phyloP scores from a whole-genome alignment of 1,284 basidiomycete genomes.

The Marasmius tenuissimus region DNA sequence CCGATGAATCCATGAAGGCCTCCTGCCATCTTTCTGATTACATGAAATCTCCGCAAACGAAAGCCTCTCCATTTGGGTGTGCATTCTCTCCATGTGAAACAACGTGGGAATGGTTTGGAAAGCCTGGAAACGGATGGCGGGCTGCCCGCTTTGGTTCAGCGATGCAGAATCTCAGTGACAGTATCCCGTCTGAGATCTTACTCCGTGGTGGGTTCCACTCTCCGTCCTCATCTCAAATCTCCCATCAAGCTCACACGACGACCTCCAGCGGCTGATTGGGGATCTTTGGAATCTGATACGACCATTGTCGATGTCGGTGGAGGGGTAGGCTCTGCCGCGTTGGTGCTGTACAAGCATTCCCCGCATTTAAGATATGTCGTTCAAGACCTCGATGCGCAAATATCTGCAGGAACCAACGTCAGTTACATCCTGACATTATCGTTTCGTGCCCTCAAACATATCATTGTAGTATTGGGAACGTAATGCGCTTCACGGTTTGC shows the following conservation, averaged over 20 bases:
- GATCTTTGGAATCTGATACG: conserved; percentile 13
- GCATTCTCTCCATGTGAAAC: conserved; percentile 12
- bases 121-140: conserved; percentile 19
- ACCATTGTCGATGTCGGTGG: conserved; percentile 30
- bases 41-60: conserved; percentile 9
- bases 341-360: conserved; percentile 19
- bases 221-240: not conserved
- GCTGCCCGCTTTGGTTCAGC: conserved; percentile 18
- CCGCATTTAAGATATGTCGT: conserved; percentile 24
- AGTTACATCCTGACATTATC: not conserved
- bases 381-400: conserved; percentile 26
- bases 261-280: conserved; percentile 15
- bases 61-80: conserved; percentile 17
- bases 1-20: conserved; percentile 23
- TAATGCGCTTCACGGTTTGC: conserved; percentile 20
- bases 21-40: conserved; percentile 13
- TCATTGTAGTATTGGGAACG: conserved; percentile 24
- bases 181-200: conserved; percentile 17
- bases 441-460: not conserved
- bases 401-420: conserved; percentile 21
- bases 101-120: conserved; percentile 22
- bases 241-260: not conserved
- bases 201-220: conserved; percentile 14
- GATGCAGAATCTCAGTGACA: conserved; percentile 22
- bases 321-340: conserved; percentile 21